Conservation (phyloP, 2,329 filamentous ascomycete species). For the Acephala macrosclerotiorum region DNA sequence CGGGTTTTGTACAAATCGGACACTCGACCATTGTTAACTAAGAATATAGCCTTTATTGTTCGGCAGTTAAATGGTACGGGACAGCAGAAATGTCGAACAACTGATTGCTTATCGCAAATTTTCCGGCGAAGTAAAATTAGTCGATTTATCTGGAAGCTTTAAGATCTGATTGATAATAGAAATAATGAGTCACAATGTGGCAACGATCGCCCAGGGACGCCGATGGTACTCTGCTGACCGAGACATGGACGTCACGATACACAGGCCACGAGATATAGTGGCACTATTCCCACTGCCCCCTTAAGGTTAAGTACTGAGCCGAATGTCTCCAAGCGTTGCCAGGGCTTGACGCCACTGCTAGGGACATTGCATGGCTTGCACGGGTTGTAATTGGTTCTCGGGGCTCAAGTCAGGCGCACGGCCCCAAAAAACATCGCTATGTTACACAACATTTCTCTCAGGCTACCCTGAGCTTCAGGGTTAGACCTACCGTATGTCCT, state of each 20-base stretch:
- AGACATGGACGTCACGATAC: conserved; percentile 2
- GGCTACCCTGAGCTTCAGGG: no score
- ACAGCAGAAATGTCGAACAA: background rate
- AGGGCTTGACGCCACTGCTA: no score
- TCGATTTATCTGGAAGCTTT: conserved; percentile 11
- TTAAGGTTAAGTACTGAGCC: no score
- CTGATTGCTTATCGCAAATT: background rate
- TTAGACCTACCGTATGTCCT: no score
- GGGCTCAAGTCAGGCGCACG: no score
- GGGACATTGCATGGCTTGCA: no score
- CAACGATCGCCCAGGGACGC: conserved; percentile 1
- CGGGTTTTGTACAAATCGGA: conserved; percentile 19
- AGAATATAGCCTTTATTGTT: conserved; percentile 1
- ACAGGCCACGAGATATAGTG: background rate
- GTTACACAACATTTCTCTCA: no score
- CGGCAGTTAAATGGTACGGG: background rate
- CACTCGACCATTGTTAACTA: conserved; percentile 21
- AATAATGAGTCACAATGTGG: conserved; percentile 9
- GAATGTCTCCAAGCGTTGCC: no score
- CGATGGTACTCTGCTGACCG: background rate
- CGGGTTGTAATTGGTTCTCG: no score
- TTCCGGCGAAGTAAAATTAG: background rate
- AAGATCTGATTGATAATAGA: background rate
- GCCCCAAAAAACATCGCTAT: no score
- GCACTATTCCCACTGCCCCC: background rate